Evolutionary conservation across 23 red algal species (phyloP).

Genomic region (Gracilaria domingensis): DNA sequence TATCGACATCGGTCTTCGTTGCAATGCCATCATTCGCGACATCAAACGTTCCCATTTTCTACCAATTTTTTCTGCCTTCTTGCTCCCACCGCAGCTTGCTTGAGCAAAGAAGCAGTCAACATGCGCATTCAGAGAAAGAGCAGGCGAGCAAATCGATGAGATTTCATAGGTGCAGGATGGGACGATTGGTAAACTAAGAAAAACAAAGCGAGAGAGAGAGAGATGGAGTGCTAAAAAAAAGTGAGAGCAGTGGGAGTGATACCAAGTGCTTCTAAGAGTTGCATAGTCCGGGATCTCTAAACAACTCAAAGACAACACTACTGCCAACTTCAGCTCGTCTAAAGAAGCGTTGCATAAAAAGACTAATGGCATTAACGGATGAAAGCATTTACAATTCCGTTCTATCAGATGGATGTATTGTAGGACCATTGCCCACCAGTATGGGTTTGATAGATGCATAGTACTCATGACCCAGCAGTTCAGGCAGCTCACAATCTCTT

Average conservation of each 20-base stretch:
- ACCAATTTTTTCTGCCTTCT: background rate
- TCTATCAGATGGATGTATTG: background rate
- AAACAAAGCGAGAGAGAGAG: too few species aligned
- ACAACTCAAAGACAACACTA: background rate
- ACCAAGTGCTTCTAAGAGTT: too few species aligned
- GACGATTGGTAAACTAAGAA: background rate
- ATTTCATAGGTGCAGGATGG: too few species aligned
- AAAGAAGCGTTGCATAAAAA: background rate
- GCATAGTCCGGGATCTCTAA: background rate
- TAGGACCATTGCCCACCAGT: conserved; percentile 37
- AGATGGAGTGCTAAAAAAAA: too few species aligned
- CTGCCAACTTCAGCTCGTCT: background rate
- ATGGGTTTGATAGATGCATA: conserved; percentile 38
- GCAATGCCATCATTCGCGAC: background rate
- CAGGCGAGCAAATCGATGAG: too few species aligned
- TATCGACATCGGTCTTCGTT: background rate
- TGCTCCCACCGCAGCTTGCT: background rate
- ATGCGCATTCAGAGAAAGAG: background rate
- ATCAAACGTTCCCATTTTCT: conserved; percentile 9
- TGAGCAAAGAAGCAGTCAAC: background rate
- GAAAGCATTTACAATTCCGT: background rate
- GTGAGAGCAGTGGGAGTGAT: too few species aligned
- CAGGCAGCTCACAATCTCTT: conserved; percentile 36
- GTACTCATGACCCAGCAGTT: conserved; percentile 12
- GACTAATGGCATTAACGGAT: background rate